Evolutionary conservation across 2,329 filamentous ascomycete genomes (phyloP), one percentile per base, ranked within the genome.

Genomic region (Aspergillus arachidicola): DNA sequence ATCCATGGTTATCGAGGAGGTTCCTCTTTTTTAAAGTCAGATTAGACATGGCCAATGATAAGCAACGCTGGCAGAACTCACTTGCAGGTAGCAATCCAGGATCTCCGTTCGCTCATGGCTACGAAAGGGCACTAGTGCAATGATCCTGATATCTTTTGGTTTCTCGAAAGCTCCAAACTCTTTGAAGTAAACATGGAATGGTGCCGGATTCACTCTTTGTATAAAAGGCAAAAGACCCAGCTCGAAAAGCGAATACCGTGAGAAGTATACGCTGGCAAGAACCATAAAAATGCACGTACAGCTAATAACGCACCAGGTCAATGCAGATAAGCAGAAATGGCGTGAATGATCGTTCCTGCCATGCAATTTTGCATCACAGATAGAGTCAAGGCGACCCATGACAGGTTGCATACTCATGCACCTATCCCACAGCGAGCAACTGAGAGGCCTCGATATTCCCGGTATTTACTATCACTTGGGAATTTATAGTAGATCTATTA

Each of bases 1-100:
- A 74, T 6, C 80, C 80, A 59, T 75, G 73, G 63, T 80, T 78
- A 6, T 68, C 63, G 19, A 71, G 74, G 11, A 82, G 67, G 54
- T 82, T 82, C 66, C 73, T 73, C 74, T 77, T 36, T 14, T 9
- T 6, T 28, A 28, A 51, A 46, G 34, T 14, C 28, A n/a, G 26
- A 26, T 61, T n/a, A 66, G 60, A 32, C 41, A n/a, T 45, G 16
- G 30, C 34, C 14, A 11, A 23, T 23, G 4, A n/a, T 12, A 28
- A 28, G 16, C 16, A 36, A 21, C 28, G 6, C 12, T 21, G 12
- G 21, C 19, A 5, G 4, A 28, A 34, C 70, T 61, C 45, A 76
- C 76, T 72, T 77, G 73, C 23, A 81, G 63, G 63, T 81, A 81
- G 65, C 79, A 81, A 48, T 81, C 73, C 46, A 82, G 64, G 21